Conservation (phyloP, 2,329 filamentous ascomycete species). For the Pleochaeta shiraiana region DNA sequence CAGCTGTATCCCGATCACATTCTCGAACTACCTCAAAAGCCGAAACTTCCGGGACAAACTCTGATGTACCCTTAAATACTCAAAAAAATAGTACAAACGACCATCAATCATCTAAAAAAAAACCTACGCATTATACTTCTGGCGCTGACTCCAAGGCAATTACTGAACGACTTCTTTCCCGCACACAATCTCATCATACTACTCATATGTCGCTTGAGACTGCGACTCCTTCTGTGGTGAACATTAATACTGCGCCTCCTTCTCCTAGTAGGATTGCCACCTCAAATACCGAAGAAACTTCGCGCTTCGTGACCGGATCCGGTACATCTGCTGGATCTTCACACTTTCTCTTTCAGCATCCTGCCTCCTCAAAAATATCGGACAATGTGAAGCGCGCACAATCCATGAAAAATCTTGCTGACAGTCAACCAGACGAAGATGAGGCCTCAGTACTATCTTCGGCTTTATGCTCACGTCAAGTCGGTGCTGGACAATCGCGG, state of each 20-base stretch:
- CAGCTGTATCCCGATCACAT: conserved; percentile 29
- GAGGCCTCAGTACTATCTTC: conserved; percentile 23
- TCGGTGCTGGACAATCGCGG: conserved; percentile 30
- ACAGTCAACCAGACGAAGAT: conserved; percentile 21
- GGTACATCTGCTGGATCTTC: conserved; percentile 29
- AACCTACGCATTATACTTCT: conserved; percentile 22
- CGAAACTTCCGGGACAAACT: conserved; percentile 26
- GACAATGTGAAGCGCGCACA: conserved; percentile 16
- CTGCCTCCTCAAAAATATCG: conserved; percentile 5
- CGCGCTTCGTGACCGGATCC: conserved; percentile 34
- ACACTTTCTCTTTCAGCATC: conserved; percentile 20
- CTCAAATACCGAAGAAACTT: conserved; percentile 23
- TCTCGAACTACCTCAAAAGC: conserved; percentile 16
- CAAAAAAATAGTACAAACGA: conserved; percentile 11
- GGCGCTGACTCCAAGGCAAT: conserved; percentile 39
- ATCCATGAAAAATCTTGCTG: conserved; percentile 16
- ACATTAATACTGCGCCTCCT: conserved; percentile 19
- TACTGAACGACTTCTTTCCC: conserved; percentile 43
- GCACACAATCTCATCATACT: conserved; percentile 37
- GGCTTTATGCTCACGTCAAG: conserved; percentile 14
- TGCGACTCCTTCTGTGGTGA: conserved; percentile 20
- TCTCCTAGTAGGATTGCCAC: conserved; percentile 9
- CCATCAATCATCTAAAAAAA: conserved; percentile 8
- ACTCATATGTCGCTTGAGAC: conserved; percentile 37
- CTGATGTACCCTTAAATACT: conserved; percentile 17